Base-by-base conservation (phyloP, 768 basidiomycete genomes). In the Hydnum rufescens region DNA sequence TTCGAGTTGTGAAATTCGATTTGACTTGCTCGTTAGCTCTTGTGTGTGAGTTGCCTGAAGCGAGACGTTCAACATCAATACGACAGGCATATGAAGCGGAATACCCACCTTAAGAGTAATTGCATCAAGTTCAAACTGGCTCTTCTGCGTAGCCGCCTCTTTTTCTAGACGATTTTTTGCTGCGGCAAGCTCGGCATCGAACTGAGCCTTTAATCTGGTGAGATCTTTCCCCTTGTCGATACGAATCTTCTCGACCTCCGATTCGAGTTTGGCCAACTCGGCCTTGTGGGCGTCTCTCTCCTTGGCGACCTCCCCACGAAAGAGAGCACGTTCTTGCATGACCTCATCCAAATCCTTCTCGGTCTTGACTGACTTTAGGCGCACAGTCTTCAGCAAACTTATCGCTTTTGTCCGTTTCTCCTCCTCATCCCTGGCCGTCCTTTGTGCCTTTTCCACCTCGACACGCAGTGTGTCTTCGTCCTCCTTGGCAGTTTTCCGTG, bases 331-430 rank as follows among this genome's bases (percentile, higher is more conserved):
- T 31, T 70, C 74, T 60, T 73, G 78, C 49, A 74, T 54, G 0
- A 74, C 70, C 54, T 93, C 89, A 32, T 96, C 90, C 58, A 76
- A 76, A 23, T 93, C 89, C 68, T 89, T 90, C 66, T 97, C 93
- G 3, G 88, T 80, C 62, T 89, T 96, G 28, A 96, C 87, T n/a
- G 93, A 68, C 64, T 96, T 99, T 66, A 89, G 81, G 52, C 95
- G 70, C n/a, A 97, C 86, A 1, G 89, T 89, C 67, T 96, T 96
- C 53, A 99, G 69, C 26, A 96, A 67, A 49, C 79, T 82, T 57
- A 97, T 82, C 0, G 92, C 92, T 61, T 97, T 99, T 19, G 79
- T 76, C 8, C 93, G 78, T 66, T 99, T 97, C 66, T 99, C 95
- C 64, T 97, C 95, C 62, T 97, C 95, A 55, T 96, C 92, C 63